Conservation (phyloP, 768 basidiomycete genomes). For the Kwoniella dendrophila region DNA sequence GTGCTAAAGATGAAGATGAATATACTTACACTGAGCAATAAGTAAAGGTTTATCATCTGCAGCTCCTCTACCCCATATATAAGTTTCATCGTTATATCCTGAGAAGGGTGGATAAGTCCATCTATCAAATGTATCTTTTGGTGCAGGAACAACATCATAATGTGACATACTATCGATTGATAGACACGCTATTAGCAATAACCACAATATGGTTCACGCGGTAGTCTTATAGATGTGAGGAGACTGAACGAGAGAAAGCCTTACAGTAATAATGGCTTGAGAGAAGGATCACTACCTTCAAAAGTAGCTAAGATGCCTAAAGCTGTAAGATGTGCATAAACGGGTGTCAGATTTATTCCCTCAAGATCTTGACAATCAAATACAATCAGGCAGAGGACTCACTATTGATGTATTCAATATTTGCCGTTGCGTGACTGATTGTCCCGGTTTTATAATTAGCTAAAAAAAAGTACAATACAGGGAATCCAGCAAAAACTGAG, state of each 20-base stretch:
- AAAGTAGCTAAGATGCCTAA: conserved; percentile 51
- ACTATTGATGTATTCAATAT: conserved; percentile 52
- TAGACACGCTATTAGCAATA: background rate
- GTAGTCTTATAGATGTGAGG: background rate
- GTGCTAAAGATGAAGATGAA: too few species aligned
- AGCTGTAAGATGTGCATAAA: conserved; percentile 19
- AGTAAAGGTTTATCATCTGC: conserved; percentile 53
- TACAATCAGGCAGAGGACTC: background rate
- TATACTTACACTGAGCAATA: conserved; percentile 46
- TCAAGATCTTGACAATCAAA: background rate
- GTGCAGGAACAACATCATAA: conserved; percentile 54
- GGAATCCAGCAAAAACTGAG: too few species aligned
- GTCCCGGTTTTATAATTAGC: background rate
- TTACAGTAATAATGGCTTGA: conserved; percentile 50
- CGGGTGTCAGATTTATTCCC: background rate
- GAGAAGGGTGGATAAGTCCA: conserved; percentile 51
- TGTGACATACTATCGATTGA: conserved; percentile 41
- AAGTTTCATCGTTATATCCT: conserved; percentile 46
- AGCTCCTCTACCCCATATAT: conserved; percentile 51
- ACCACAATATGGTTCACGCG: background rate
- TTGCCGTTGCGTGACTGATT: conserved; percentile 36
- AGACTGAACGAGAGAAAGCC: conserved; percentile 5
- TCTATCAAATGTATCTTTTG: conserved; percentile 45
- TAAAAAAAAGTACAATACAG: too few species aligned
- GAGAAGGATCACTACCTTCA: conserved; percentile 45